Conservation (phyloP, 345 rosid species). For the Eucalyptus decipiens region DNA sequence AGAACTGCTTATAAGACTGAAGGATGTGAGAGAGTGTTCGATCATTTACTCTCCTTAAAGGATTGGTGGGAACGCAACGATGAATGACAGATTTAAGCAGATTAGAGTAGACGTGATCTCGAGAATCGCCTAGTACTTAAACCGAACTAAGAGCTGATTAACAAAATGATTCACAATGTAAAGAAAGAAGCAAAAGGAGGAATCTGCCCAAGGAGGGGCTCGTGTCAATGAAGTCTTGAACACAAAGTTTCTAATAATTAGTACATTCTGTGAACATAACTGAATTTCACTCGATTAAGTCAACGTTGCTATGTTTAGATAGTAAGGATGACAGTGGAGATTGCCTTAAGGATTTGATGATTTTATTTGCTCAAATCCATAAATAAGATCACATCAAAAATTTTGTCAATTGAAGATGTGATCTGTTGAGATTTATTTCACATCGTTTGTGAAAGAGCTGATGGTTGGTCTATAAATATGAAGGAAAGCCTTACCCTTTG, state of each 20-base stretch:
- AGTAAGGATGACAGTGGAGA: not conserved
- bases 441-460: accelerated
- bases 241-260: not conserved
- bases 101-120: not conserved
- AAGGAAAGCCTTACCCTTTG: too few species aligned
- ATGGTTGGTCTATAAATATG: too few species aligned
- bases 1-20: not conserved
- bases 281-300: not conserved
- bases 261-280: not conserved
- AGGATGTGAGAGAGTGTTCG: not conserved
- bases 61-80: not conserved
- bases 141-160: not conserved
- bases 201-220: too few species aligned
- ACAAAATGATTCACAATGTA: not conserved
- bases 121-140: not conserved
- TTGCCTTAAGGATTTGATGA: not conserved
- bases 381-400: not conserved
- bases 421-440: too few species aligned
- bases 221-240: not conserved
- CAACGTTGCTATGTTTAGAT: not conserved
- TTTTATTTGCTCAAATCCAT: not conserved
- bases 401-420: not conserved
- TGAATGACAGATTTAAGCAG: not conserved
- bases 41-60: not conserved
- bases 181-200: not conserved